Evolutionary conservation across 371 early-diverging fungal species (phyloP), one percentile per base, ranked within the genome.

Genomic region (Homolaphlyctis polyrhiza): DNA sequence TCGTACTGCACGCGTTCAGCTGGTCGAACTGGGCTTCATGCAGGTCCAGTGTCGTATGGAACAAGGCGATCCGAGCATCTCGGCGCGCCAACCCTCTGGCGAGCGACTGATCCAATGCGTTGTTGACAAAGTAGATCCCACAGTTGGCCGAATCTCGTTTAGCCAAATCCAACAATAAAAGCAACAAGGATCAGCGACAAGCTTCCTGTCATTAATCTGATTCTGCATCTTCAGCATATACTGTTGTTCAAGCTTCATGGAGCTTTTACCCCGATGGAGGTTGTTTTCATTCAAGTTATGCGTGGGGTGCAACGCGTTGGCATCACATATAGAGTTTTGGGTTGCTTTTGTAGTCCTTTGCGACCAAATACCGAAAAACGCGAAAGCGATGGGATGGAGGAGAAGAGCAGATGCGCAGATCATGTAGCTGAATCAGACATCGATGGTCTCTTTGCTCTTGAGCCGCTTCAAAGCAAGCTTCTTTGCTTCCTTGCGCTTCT

Each of bases 401-500:
- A n/a, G n/a, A n/a, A n/a, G n/a, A n/a, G n/a, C n/a, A n/a, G n/a
- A n/a, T n/a, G n/a, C n/a, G n/a, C n/a, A n/a, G n/a, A n/a, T n/a
- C n/a, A n/a, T n/a, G n/a, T n/a, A n/a, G n/a, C n/a, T n/a, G 11
- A 28, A 8, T 51, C 11, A 51, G 8, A 51, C 32, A 25, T 51
- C 52, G 8, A 27, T 30, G 8, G 4, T 2, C 8, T 3, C 35
- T 2, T 27, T 27, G 13, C 2, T 25, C 6, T 33, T 27, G 30
- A 55, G 55, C 2, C 55, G 55, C 55, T 55, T n/a, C 6, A 55
- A 33, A 27, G 55, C 55, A 4, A 2, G 30, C 55, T 55, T 55
- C 35, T 55, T 55, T 18, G 4, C 55, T 25, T 55, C 13, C 55
- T 55, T 55, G 55, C 55, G 55, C 55, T 35, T 30, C 35, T 55